Conservation (phyloP, 2,329 filamentous ascomycete species). For the Aspergillus phoenicis region DNA sequence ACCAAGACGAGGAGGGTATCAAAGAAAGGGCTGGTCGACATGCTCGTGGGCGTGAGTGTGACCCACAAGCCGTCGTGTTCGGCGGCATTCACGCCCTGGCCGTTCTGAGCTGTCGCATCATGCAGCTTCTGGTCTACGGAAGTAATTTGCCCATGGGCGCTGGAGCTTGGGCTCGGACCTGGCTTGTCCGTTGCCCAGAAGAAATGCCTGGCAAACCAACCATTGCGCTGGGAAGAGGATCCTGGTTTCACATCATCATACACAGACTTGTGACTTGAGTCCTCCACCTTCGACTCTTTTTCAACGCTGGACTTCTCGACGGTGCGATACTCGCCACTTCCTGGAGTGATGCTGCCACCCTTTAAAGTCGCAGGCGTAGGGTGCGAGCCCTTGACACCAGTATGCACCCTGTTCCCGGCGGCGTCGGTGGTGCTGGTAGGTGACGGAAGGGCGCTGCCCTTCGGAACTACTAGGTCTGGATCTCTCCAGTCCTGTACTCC, state of each 20-base stretch:
- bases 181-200: constrained; percentile 29
- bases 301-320: constrained; percentile 37
- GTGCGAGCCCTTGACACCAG: constrained; percentile 35
- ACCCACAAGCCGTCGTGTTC: constrained; percentile 86
- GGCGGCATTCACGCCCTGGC: constrained; percentile 41
- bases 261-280: constrained; percentile 6
- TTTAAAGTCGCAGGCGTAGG: constrained; percentile 47
- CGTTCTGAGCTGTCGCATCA: constrained; percentile 15
- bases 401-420: constrained; percentile 32
- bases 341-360: constrained; percentile 70
- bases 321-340: constrained; percentile 69
- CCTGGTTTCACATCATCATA: constrained; percentile 15
- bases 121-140: constrained; percentile 23
- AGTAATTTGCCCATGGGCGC: constrained; percentile 11
- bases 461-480: constrained; percentile 65
- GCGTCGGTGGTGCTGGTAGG: constrained; percentile 29
- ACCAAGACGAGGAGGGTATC: constrained; percentile 97
- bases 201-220: constrained; percentile 42
- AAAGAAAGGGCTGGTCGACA: constrained; percentile 88
- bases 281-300: constrained; percentile 5
- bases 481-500: constrained; percentile 88
- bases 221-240: constrained; percentile 19
- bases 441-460: constrained; percentile 29
- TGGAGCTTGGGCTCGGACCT: constrained; percentile 17
- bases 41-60: constrained; percentile 87